These are phyloP conservation scores for Quercus bicolor DNA, from an alignment of 306 rosid species.

Conservation along the genomic window DNA sequence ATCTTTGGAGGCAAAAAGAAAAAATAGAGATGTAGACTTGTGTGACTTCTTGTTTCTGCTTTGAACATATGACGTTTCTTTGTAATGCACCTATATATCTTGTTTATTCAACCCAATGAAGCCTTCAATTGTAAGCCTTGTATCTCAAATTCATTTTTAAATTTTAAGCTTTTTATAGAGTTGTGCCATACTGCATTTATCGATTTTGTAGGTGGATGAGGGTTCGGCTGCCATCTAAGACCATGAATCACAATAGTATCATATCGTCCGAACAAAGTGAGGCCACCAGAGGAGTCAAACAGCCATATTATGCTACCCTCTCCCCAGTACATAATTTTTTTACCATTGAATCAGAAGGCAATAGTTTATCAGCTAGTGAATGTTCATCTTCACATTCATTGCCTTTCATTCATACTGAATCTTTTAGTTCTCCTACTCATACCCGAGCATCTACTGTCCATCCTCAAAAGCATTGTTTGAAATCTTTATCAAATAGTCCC, in stretches of 20 bases:
- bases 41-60: neutral
- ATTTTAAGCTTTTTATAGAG: neutral
- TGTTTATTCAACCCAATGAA: neutral
- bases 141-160: neutral
- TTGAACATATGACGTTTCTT: neutral
- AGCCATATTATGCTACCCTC: constrained; percentile 19
- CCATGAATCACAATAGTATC: constrained; percentile 22
- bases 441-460: constrained; percentile 9
- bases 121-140: constrained; percentile 1
- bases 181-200: neutral
- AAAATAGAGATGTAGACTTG: neutral
- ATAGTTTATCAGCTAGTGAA: constrained; percentile 12
- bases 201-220: constrained; percentile 7
- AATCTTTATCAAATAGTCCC: constrained; percentile 2
- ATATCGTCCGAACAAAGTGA: constrained; percentile 15
- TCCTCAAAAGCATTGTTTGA: constrained; percentile 14
- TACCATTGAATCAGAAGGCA: constrained; percentile 27
- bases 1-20: neutral
- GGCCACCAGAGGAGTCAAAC: constrained; percentile 16
- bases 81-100: neutral
- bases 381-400: constrained; percentile 22
- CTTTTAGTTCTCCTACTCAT: constrained; percentile 10
- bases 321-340: constrained; percentile 20
- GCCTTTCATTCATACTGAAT: constrained; percentile 31
- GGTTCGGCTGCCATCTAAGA: constrained; percentile 18